Evolutionary conservation across 2,329 filamentous ascomycete species (phyloP).

Genomic region (Hymenoscyphus scutula): DNA sequence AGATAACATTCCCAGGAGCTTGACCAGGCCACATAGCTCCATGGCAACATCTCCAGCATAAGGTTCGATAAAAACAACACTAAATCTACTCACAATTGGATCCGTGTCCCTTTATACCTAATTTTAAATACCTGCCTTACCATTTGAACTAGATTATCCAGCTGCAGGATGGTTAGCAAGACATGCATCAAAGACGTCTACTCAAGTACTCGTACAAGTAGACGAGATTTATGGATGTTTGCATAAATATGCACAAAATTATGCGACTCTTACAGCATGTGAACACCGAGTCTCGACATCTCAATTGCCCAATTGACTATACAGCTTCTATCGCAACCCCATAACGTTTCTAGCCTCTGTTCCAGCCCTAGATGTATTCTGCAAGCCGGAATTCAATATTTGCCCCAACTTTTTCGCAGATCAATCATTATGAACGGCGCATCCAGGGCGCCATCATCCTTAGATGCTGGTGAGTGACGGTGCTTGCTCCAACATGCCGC

Average conservation of each 20-base stretch:
- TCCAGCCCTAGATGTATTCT: slow-evolving; percentile 9
- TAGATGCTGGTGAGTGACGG: slow-evolving; percentile 39
- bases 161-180: too few relatives aligned
- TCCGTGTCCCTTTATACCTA: background rate
- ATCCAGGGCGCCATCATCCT: slow-evolving; percentile 28
- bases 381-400: background rate
- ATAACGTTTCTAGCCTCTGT: background rate
- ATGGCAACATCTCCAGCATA: background rate
- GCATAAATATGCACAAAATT: slow-evolving; percentile 1
- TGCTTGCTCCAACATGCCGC: slow-evolving; percentile 8
- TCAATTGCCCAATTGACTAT: background rate
- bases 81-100: background rate
- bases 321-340: background rate
- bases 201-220: too few relatives aligned
- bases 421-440: slow-evolving; percentile 35
- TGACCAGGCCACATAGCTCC: background rate
- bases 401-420: background rate
- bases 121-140: background rate
- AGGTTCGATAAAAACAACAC: background rate
- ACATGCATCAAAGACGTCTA: too few relatives aligned
- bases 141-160: too few relatives aligned
- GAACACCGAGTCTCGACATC: slow-evolving; percentile 3
- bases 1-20: slow-evolving; percentile 4
- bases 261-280: background rate
- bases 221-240: background rate